Conservation (phyloP, 2,329 filamentous ascomycete genomes). For the Chrysosporium keratinophilum region DNA sequence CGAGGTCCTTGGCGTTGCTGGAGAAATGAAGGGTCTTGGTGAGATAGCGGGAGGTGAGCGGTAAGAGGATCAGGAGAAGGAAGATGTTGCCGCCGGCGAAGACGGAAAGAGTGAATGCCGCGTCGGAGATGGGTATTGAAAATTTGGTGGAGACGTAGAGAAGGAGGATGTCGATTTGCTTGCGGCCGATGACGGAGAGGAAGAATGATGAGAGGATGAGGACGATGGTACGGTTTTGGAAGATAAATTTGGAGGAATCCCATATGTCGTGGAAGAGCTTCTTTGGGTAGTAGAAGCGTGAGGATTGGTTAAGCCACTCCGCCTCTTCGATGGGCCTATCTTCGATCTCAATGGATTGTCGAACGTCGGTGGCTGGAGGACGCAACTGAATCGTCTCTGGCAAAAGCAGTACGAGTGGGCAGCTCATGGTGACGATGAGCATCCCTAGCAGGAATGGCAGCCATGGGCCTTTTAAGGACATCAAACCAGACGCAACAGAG, state of each 20-base stretch:
- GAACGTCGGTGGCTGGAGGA: conserved; percentile 1
- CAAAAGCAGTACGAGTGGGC: conserved; percentile 26
- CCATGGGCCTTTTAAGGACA: conserved; percentile 32
- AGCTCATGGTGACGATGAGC: conserved; percentile 25
- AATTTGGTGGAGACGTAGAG: conserved; percentile 46
- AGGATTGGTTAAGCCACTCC: not conserved
- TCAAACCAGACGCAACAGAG: conserved; percentile 32
- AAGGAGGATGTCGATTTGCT: conserved; percentile 39
- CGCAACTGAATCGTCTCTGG: conserved; percentile 32
- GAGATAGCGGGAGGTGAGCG: conserved; percentile 32
- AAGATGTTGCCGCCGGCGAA: conserved; percentile 41
- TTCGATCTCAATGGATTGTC: not conserved
- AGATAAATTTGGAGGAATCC: conserved; percentile 18
- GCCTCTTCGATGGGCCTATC: not conserved
- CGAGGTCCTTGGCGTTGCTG: conserved; percentile 37
- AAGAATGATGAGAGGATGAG: conserved; percentile 40
- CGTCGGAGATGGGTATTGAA: conserved; percentile 37
- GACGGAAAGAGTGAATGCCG: conserved; percentile 38
- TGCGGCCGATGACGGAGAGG: conserved; percentile 40
- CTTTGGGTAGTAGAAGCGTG: not conserved
- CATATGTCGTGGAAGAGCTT: conserved; percentile 7
- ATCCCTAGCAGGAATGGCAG: conserved; percentile 31
- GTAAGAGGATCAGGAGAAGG: conserved; percentile 39
- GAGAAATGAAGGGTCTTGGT: conserved; percentile 20
- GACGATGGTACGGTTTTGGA: conserved; percentile 33